Percentiles rank a stretch among this genome's conserved stretches.
phyloP scores from a whole-genome alignment of 495 filamentous ascomycete genomes.

The Lineolata rhizophorae region DNA sequence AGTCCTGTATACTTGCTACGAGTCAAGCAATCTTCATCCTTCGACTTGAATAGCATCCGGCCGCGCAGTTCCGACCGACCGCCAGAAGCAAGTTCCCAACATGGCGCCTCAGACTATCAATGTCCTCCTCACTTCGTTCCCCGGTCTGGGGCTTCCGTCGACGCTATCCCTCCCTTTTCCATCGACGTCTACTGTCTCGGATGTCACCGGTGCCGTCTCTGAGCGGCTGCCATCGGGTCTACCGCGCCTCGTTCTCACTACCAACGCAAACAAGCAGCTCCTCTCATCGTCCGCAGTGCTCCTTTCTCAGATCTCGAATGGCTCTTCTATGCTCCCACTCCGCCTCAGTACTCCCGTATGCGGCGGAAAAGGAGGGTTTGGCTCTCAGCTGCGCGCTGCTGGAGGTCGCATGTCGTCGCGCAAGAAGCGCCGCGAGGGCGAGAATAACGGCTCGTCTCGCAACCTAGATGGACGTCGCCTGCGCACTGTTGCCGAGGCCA shows the following conservation, averaged over 20 bases:
- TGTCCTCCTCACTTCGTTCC: conserved; percentile 60
- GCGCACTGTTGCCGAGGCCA: conserved; percentile 83
- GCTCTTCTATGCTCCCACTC: conserved; percentile 52
- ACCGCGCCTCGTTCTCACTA: conserved; percentile 52
- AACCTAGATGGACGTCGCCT: conserved; percentile 84
- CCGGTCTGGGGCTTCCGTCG: conserved; percentile 56
- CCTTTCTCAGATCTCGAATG: conserved; percentile 20
- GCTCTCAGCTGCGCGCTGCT: conserved; percentile 86
- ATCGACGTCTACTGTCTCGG: conserved; percentile 34
- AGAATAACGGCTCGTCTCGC: conserved; percentile 68
- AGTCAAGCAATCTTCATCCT: no score
- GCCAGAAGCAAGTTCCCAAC: no score
- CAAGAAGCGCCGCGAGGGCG: conserved; percentile 66
- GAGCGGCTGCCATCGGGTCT: conserved; percentile 34
- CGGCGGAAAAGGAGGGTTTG: conserved; percentile 94
- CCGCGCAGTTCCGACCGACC: no score
- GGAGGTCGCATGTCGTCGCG: conserved; percentile 93
- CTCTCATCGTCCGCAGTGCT: background rate
- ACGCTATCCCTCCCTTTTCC: conserved; percentile 45
- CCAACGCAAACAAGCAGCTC: conserved; percentile 41
- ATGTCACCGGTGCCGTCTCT: conserved; percentile 40
- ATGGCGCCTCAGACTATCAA: conserved; percentile 34
- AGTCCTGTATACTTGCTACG: no score
- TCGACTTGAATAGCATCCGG: no score
- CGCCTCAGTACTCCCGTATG: conserved; percentile 52